These are phyloP conservation scores for Medicago ruthenica DNA, from an alignment of 306 rosid genomes.

Conservation along the genomic window DNA sequence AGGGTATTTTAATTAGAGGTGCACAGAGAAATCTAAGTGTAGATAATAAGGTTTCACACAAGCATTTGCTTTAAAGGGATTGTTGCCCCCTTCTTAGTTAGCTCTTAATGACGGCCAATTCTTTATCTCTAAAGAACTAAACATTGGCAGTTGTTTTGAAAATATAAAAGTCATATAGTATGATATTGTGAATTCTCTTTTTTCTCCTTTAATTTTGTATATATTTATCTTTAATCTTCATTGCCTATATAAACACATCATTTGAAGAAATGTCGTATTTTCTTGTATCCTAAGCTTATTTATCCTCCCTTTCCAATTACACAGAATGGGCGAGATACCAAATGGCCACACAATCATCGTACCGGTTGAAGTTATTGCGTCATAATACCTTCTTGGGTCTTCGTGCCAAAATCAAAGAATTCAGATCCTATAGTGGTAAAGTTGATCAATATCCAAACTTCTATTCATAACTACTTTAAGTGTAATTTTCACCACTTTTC, in stretches of 20 bases:
- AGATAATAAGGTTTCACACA: background rate
- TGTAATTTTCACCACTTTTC: too few species aligned
- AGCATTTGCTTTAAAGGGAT: background rate
- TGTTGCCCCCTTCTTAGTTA: background rate
- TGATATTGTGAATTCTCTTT: too few species aligned
- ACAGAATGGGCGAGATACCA: slow-evolving; percentile 81
- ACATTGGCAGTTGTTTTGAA: too few species aligned
- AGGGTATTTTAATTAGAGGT: too few species aligned
- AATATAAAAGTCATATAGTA: too few species aligned
- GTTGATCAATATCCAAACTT: slow-evolving; percentile 51
- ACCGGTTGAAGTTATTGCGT: slow-evolving; percentile 91
- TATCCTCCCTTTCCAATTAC: slow-evolving; percentile 37
- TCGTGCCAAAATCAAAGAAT: slow-evolving; percentile 79
- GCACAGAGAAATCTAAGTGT: background rate
- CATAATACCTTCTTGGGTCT: slow-evolving; percentile 79
- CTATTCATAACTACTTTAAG: too few species aligned
- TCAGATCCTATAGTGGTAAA: slow-evolving; percentile 90
- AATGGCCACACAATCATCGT: slow-evolving; percentile 90
- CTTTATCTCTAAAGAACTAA: slow-evolving; percentile 8
- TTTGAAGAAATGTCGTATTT: slow-evolving; percentile 28
- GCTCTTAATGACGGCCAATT: background rate
- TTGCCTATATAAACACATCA: too few species aligned
- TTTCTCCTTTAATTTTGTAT: too few species aligned
- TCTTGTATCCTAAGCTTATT: slow-evolving; percentile 30
- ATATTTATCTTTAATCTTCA: too few species aligned